Evolutionary conservation across 108 stramenopile species (phyloP), one percentile per base, ranked within the genome.

Genomic region (Ochromonas danica): DNA sequence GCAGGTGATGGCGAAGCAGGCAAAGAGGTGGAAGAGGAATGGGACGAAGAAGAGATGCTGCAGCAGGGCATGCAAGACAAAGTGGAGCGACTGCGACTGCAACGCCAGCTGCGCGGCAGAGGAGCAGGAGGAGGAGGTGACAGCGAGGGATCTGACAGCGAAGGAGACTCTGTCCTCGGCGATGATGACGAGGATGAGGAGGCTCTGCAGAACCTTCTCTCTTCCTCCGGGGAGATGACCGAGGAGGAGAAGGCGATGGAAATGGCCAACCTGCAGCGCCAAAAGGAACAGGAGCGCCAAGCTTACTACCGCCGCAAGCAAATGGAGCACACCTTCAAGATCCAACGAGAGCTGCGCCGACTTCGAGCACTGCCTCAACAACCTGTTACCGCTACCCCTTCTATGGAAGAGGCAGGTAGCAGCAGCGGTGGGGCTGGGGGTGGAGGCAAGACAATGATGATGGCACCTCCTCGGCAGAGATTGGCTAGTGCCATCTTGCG

Each of bases 11-110:
- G 14, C 67, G 67, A 10, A 10, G 40, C 10, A 17, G 33, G 10
- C 63, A 67, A 67, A 6, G 63, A 67, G 10, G 51, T 22, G 51
- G 63, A 67, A 36, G 63, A 67, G 31, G 63, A 67, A 36, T 36
- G 3, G 30, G 63, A 67, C 31, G 27, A 35, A 28, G 63, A 67
- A 36, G 63, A 67, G 31, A 67, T 67, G 63, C 17, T 67, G 17
- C 63, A 67, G 31, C 17, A 36, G 10, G 63, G 63, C 17, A 28
- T 67, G 63, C 6, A 28, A 36, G 63, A 67, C 3, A 67, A 33
- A 25, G 6, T 67, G 17, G 63, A 67, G 31, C 63, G 63, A 28
- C 14, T 14, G 30, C 3, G 35, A 36, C 63, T 3, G 3, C 30
- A 6, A 10, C 17, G 63, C 3, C 40, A 39, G 38, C 40, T 28